These are phyloP conservation scores for Lolium multiflorum DNA, from an alignment of 176 grass and related monocot species.

Conservation along the genomic window DNA sequence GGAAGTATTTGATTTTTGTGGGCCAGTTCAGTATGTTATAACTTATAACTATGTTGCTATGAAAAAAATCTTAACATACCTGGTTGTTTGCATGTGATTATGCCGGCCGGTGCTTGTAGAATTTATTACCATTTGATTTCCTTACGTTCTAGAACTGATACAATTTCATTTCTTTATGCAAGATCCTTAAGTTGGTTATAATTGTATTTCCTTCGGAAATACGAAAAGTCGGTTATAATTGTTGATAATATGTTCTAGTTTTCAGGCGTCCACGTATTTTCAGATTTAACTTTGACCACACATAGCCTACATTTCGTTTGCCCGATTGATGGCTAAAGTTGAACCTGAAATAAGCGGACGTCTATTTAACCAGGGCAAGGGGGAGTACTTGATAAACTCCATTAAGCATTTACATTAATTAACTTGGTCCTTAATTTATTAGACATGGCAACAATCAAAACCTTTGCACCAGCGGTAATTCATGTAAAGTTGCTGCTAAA, in stretches of 20 bases:
- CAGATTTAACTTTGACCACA: not conserved
- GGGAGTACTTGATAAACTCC: not conserved
- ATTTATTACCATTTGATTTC: too few relatives aligned
- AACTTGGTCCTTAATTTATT: not conserved
- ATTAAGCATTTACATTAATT: not conserved
- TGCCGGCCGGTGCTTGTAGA: too few relatives aligned
- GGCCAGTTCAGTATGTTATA: too few relatives aligned
- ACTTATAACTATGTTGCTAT: too few relatives aligned
- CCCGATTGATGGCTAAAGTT: not conserved
- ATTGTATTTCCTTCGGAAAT: too few relatives aligned
- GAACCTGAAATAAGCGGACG: not conserved
- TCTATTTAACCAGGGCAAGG: not conserved
- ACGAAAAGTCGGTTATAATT: too few relatives aligned
- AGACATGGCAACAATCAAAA: conserved; percentile 14
- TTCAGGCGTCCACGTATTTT: not conserved
- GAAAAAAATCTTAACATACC: too few relatives aligned
- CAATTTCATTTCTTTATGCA: too few relatives aligned
- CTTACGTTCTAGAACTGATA: too few relatives aligned
- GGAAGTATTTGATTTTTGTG: too few relatives aligned
- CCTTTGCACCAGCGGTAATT: not conserved
- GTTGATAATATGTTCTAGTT: not conserved
- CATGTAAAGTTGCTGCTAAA: not conserved
- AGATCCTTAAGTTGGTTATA: too few relatives aligned
- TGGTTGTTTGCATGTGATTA: too few relatives aligned
- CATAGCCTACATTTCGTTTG: not conserved